phyloP scores from a whole-genome alignment of 164 flowering plant genomes.

The Vitis rupestris region DNA sequence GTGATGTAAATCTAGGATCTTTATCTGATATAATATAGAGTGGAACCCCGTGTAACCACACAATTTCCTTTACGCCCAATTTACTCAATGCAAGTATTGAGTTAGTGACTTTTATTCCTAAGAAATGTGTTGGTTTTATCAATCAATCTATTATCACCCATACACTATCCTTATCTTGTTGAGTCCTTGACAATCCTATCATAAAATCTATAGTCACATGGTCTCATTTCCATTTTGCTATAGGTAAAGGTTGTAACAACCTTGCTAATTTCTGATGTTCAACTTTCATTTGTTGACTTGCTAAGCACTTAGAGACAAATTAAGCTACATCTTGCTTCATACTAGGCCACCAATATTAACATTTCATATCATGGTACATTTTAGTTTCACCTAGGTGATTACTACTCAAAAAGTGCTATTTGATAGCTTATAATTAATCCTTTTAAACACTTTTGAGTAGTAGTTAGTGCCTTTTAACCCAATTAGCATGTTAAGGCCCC shows the following conservation, averaged over 20 bases:
- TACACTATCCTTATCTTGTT: no score
- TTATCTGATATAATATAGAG: no score
- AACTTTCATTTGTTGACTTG: conserved; percentile 3
- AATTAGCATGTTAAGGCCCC: no score
- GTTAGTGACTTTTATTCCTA: neutral
- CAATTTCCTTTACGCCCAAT: neutral
- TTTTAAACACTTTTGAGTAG: no score
- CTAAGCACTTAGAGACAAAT: conserved; percentile 1
- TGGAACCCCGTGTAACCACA: no score
- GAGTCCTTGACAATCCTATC: no score
- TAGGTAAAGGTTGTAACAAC: neutral
- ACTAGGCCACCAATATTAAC: conserved; percentile 3
- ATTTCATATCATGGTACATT: neutral
- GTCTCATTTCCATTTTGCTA: no score
- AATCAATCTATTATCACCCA: neutral
- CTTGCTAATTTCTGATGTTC: neutral
- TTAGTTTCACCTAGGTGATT: neutral
- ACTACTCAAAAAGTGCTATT: no score
- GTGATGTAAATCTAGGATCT: no score
- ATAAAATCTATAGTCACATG: no score
- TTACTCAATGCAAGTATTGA: neutral
- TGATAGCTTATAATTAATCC: no score
- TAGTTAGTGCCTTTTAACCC: no score
- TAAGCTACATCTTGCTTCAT: conserved; percentile 1
- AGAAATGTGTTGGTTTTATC: neutral